These are phyloP conservation scores for Colletotrichum tanaceti DNA, from an alignment of 2,329 filamentous ascomycete genomes.

Conservation along the genomic window DNA sequence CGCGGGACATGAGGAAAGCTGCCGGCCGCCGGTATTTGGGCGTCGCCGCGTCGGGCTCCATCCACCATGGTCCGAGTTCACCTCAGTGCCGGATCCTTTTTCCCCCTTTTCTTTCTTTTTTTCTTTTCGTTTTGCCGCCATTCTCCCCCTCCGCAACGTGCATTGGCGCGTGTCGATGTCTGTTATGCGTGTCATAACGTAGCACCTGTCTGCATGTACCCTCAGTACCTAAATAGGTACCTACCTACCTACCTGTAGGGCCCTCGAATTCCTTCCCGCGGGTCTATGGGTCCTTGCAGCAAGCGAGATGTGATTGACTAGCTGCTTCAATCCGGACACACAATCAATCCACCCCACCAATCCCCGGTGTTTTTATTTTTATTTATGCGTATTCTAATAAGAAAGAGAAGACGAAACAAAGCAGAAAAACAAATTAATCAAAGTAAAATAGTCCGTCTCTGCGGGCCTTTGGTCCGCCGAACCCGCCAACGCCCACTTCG, in stretches of 20 bases:
- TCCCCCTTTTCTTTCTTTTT: not conserved
- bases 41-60: not conserved
- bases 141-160: not conserved
- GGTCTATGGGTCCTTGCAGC: no score
- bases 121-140: not conserved
- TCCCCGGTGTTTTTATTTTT: no score
- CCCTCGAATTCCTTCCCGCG: no score
- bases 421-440: not conserved
- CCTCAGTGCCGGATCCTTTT: slow-evolving; percentile 25
- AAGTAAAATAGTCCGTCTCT: not conserved
- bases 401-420: not conserved
- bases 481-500: slow-evolving; percentile 3
- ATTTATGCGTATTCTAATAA: no score
- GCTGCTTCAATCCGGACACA: no score
- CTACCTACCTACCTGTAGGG: no score
- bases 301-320: no score
- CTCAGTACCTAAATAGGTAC: no score
- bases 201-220: no score
- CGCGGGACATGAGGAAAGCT: slow-evolving; percentile 19
- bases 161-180: no score
- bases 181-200: no score
- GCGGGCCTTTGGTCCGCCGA: slow-evolving; percentile 18
- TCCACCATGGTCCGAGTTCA: slow-evolving; percentile 27
- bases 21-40: slow-evolving; percentile 32
- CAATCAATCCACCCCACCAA: no score